These are phyloP conservation scores for Ambrosia artemisiifolia DNA, from an alignment of 129 eudicot genomes.

Conservation along the genomic window DNA sequence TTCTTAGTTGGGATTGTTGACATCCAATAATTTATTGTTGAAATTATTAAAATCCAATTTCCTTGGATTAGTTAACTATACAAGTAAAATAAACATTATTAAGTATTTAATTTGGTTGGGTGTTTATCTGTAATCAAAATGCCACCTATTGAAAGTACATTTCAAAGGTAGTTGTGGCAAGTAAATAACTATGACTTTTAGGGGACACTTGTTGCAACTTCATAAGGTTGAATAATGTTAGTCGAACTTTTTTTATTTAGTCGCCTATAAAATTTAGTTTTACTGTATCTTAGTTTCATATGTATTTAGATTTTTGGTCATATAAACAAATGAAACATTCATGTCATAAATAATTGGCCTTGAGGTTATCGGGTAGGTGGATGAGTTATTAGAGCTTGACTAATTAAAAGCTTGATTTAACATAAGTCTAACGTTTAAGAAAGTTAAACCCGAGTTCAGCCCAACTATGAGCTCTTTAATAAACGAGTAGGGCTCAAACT, in stretches of 20 bases:
- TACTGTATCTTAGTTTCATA: background rate
- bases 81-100: background rate
- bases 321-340: background rate
- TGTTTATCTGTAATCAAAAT: background rate
- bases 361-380: no score
- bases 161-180: constrained; percentile 14
- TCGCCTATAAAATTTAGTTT: background rate
- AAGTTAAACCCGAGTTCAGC: no score
- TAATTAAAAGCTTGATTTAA: no score
- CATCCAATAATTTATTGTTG: no score
- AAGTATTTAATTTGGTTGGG: background rate
- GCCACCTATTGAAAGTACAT: background rate
- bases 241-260: background rate
- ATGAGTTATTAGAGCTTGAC: no score
- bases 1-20: no score
- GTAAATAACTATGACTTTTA: constrained; percentile 11
- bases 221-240: background rate
- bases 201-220: constrained; percentile 17
- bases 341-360: background rate
- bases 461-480: no score
- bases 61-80: no score
- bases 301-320: background rate
- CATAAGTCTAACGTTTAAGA: no score
- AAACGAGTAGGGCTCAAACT: no score
- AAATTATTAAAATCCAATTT: no score